Conservation (phyloP, 2,329 filamentous ascomycete genomes). For the Trichoderma sp. region DNA sequence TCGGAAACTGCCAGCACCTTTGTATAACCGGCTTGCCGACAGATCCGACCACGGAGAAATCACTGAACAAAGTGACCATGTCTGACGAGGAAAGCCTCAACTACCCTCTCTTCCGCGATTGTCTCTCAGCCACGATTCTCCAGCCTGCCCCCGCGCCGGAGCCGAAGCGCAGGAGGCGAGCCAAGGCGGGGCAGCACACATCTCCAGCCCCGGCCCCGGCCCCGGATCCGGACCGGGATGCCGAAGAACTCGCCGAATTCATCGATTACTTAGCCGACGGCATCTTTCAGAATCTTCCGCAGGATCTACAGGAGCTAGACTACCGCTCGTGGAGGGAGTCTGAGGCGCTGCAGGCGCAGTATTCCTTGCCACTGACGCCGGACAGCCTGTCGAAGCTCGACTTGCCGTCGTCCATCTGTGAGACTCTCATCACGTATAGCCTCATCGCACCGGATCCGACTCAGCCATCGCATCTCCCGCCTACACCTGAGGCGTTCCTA, state of each 20-base stretch:
- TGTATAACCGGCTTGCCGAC: not conserved
- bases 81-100: constrained; percentile 27
- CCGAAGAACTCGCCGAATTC: constrained; percentile 74
- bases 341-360: constrained; percentile 48
- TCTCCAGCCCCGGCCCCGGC: constrained; percentile 14
- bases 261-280: constrained; percentile 72
- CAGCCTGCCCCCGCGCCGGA: constrained; percentile 49
- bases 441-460: constrained; percentile 48
- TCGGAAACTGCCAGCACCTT: not conserved
- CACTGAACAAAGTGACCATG: not conserved
- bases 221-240: constrained; percentile 34
- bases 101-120: constrained; percentile 67
- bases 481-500: constrained; percentile 53
- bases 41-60: not conserved
- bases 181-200: constrained; percentile 22
- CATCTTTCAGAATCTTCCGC: constrained; percentile 64
- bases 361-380: constrained; percentile 56
- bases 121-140: constrained; percentile 66
- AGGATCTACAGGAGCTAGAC: constrained; percentile 57
- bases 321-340: constrained; percentile 50
- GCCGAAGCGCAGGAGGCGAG: constrained; percentile 44
- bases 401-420: constrained; percentile 50
- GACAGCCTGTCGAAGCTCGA: constrained; percentile 54
- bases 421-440: constrained; percentile 65
- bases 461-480: constrained; percentile 35